phyloP scores from a whole-genome alignment of 176 grass and related monocot genomes.

The Hordeum marinum region DNA sequence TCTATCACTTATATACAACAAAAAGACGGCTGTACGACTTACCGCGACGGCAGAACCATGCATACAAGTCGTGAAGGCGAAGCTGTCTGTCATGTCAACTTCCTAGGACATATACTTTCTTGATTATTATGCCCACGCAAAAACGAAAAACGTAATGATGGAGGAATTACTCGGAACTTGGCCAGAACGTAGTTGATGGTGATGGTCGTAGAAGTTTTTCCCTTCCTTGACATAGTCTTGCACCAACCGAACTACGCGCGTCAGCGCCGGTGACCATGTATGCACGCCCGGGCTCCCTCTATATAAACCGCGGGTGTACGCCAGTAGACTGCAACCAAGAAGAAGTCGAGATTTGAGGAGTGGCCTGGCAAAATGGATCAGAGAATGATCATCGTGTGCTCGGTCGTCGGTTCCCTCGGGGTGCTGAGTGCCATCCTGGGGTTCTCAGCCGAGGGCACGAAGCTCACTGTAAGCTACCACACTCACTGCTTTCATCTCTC shows the following conservation, averaged over 20 bases:
- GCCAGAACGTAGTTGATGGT: background rate
- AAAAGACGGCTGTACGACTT: no score
- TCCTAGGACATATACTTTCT: no score
- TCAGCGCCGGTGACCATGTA: background rate
- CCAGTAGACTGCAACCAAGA: background rate
- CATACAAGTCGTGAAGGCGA: no score
- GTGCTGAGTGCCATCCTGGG: slow-evolving; percentile 28
- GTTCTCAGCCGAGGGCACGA: slow-evolving; percentile 29
- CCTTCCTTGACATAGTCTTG: background rate
- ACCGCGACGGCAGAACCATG: no score
- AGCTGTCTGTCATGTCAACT: no score
- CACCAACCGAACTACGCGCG: background rate
- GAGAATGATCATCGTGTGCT: background rate
- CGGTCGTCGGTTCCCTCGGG: slow-evolving; percentile 14
- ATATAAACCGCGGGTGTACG: background rate
- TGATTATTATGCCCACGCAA: background rate
- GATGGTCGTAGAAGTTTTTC: background rate
- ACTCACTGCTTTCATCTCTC: background rate
- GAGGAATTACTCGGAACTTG: background rate
- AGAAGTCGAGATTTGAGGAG: background rate
- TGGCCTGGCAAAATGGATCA: background rate
- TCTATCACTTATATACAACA: no score
- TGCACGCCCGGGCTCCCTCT: background rate
- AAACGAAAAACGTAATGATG: background rate
- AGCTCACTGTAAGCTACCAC: slow-evolving; percentile 20